These are phyloP conservation scores for Aegilops umbellulata DNA, from an alignment of 176 grass and related monocot species.

Conservation along the genomic window DNA sequence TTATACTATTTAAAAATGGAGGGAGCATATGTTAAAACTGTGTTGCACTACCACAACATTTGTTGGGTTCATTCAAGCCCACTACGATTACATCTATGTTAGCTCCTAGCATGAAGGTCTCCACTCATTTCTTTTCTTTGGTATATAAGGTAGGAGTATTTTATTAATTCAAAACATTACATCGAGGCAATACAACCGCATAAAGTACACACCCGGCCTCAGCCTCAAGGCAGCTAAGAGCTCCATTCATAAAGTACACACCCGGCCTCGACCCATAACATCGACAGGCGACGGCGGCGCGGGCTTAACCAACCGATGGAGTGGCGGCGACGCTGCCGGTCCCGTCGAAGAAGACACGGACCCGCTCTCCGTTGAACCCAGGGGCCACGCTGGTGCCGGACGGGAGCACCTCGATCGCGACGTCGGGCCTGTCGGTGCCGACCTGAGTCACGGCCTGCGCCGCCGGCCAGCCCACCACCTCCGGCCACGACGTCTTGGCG, in stretches of 20 bases:
- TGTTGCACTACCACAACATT: no score
- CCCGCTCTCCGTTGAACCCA: not conserved
- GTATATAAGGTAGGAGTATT: no score
- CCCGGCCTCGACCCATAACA: not conserved
- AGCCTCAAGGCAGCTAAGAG: no score
- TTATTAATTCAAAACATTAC: not conserved
- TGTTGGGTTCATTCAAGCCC: not conserved
- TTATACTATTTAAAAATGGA: no score
- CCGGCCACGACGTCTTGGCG: conserved; percentile 15
- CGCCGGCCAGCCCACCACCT: conserved; percentile 8
- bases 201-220: no score
- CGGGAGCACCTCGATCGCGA: not conserved
- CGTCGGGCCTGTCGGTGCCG: not conserved
- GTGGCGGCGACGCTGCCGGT: not conserved
- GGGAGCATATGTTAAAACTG: no score
- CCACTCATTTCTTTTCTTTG: no score
- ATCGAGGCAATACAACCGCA: no score
- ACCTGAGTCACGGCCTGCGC: not conserved
- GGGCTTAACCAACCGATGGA: not conserved
- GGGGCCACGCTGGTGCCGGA: not conserved
- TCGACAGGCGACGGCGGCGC: no score
- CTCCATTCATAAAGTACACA: no score
- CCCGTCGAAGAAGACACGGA: conserved; percentile 5
- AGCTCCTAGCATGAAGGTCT: no score
- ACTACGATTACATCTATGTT: no score